Base-by-base conservation (phyloP, 176 grass and related monocot genomes). In the Alloteropsis semialata region DNA sequence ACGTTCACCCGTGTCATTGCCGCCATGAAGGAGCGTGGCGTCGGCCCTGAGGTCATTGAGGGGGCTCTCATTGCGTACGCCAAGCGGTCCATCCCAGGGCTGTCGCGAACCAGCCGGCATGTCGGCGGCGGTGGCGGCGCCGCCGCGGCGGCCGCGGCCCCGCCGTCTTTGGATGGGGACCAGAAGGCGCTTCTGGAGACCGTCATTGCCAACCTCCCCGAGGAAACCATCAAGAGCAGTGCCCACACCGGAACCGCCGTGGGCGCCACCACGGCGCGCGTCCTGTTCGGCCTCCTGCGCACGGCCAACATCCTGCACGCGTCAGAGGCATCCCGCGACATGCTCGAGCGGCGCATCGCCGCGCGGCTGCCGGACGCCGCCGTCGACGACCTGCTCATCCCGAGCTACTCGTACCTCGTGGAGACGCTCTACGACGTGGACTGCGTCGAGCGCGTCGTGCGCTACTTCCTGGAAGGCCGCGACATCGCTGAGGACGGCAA, bases 381-480 rank as follows among this genome's bases (percentile, higher is more conserved):
- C 30, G 75, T 99, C 5, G 97, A 99, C 56, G 97, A 99, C 86
- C 88, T 99, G 74, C 82, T 99, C 56, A 83, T 99, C 78, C 97
- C 97, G 17, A 99, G 87, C 70, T 99, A 99, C 83, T 99, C 97
- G n/a, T 87, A 90, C 91, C 87, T 96, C 10, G 91, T 94, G 49
- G 97, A 96, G 83, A 99, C 97, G 84, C 94, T 99, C 83, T 99
- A 99, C 73, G 97, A 99, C 82, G 97, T 99, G 32, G 93, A 96
- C 50, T 96, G 91, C 76, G 89, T 99, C 19, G 97, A 96, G 87
- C 88, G 91, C 63, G 84, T 99, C 12, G 42, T 96, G 55, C 76
- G 86, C 6, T 67, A 87, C 64, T 99, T 92, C 88, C 68, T 99
- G 5, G 91, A 96, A 46, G 84, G 81, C 66, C 80, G 91, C 25